phyloP scores from a whole-genome alignment of 2,329 filamentous ascomycete species.

The Knufia petricola region DNA sequence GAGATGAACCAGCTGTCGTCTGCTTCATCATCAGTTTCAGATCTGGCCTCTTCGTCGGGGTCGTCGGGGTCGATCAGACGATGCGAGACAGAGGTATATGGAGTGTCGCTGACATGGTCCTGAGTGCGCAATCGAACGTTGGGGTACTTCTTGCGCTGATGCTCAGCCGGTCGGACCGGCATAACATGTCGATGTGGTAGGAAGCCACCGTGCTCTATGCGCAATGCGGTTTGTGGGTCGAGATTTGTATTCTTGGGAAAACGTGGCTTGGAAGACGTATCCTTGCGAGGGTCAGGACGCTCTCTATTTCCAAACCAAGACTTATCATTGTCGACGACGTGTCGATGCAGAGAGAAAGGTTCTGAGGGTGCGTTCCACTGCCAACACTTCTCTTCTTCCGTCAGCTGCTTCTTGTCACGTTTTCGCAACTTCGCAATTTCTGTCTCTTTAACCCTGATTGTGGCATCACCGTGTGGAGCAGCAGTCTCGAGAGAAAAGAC shows the following conservation, averaged over 20 bases:
- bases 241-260: neutral
- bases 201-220: constrained; percentile 9
- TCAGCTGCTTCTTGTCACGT: neutral
- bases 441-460: neutral
- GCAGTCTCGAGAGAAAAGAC: constrained; percentile 10
- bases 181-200: constrained; percentile 14
- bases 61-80: constrained; percentile 19
- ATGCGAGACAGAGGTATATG: constrained; percentile 20
- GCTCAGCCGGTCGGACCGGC: constrained; percentile 13
- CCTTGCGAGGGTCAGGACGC: constrained; percentile 4
- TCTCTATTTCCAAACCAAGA: constrained; percentile 12
- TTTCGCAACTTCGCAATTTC: neutral
- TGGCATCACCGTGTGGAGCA: neutral
- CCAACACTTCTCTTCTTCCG: constrained; percentile 1
- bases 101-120: constrained; percentile 5
- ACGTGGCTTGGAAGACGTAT: neutral
- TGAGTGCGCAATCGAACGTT: constrained; percentile 11
- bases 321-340: constrained; percentile 15
- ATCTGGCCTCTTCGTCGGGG: constrained; percentile 6
- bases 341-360: constrained; percentile 18
- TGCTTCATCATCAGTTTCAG: constrained; percentile 23
- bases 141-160: constrained; percentile 14
- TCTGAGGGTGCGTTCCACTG: constrained; percentile 15
- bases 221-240: constrained; percentile 5
- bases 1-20: constrained; percentile 20